These are phyloP conservation scores for Cercis canadensis DNA, from an alignment of 306 rosid species.

Conservation along the genomic window DNA sequence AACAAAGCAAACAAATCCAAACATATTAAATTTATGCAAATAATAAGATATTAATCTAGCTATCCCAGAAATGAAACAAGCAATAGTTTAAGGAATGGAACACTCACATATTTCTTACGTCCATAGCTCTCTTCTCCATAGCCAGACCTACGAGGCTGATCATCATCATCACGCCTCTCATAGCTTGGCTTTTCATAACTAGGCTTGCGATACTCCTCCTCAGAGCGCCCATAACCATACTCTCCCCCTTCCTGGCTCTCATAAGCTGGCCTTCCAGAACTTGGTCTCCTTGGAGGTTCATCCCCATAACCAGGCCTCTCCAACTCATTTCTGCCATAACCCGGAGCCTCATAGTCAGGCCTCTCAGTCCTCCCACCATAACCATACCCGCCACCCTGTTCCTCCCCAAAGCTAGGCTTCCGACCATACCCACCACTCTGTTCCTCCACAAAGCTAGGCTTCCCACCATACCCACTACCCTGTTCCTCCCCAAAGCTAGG, in stretches of 20 bases:
- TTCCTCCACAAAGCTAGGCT: background rate
- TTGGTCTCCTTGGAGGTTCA: constrained; percentile 47
- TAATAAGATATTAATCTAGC: background rate
- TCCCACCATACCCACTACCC: constrained; percentile 31
- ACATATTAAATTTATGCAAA: constrained; percentile 13
- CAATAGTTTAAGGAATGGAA: background rate
- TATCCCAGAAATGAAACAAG: background rate
- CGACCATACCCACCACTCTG: no score
- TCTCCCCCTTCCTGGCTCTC: constrained; percentile 20
- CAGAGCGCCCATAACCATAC: constrained; percentile 31
- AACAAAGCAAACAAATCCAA: background rate
- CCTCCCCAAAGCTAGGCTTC: no score
- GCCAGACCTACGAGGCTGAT: constrained; percentile 46
- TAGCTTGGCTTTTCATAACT: constrained; percentile 42
- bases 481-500: background rate
- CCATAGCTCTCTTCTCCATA: constrained; percentile 63
- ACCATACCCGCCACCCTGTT: constrained; percentile 25
- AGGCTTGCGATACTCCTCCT: constrained; percentile 49
- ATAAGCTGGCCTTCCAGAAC: constrained; percentile 44
- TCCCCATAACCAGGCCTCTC: constrained; percentile 10
- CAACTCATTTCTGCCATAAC: background rate
- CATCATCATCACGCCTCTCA: constrained; percentile 43
- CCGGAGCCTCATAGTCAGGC: constrained; percentile 30
- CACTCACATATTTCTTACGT: constrained; percentile 84
- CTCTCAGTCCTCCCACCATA: constrained; percentile 41